Conservation (phyloP, 176 grass and related monocot genomes). For the Phragmites australis region DNA sequence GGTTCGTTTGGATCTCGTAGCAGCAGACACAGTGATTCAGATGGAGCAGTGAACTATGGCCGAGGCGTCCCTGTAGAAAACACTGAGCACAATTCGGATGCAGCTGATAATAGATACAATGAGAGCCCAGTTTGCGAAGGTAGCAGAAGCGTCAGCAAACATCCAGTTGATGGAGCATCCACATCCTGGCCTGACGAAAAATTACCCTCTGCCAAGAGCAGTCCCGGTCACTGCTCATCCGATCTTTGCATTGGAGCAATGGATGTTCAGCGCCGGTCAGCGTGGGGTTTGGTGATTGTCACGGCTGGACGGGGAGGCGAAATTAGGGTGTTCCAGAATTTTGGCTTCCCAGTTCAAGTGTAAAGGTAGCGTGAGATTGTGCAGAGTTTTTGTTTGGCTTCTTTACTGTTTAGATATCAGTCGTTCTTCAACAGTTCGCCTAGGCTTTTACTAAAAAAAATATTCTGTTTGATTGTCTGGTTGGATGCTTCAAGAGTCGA, state of each 20-base stretch:
- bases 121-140: conserved; percentile 29
- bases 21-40: conserved; percentile 54
- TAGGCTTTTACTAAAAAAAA: neutral
- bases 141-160: conserved; percentile 29
- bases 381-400: conserved; percentile 29
- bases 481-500: conserved; percentile 20
- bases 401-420: conserved; percentile 53
- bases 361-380: conserved; percentile 43
- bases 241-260: conserved; percentile 58
- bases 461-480: neutral
- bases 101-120: conserved; percentile 29
- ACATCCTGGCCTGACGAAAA: conserved; percentile 57
- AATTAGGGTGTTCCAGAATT: conserved; percentile 93
- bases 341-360: conserved; percentile 86
- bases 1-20: conserved; percentile 34
- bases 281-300: conserved; percentile 94
- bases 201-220: conserved; percentile 45
- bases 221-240: conserved; percentile 46
- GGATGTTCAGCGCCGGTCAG: conserved; percentile 54
- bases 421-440: neutral
- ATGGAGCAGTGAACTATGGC: conserved; percentile 37
- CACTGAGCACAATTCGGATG: conserved; percentile 26
- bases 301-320: conserved; percentile 72
- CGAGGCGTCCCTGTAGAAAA: conserved; percentile 33
- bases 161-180: conserved; percentile 27